Base-by-base conservation (phyloP, 2,329 filamentous ascomycete genomes). In the Pseudonectria buxi region DNA sequence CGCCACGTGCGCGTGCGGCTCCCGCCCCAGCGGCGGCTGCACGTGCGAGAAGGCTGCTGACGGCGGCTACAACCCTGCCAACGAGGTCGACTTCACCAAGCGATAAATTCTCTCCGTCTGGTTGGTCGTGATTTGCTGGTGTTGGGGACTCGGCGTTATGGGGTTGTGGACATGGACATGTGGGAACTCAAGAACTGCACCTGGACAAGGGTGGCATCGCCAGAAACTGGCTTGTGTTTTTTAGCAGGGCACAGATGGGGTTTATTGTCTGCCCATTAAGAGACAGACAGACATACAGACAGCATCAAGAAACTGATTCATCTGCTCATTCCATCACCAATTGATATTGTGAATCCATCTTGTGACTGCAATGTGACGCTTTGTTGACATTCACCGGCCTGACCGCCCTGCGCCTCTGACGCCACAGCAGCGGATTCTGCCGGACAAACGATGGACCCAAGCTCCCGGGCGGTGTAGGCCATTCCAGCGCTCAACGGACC, bases 41-140 rank as follows among this genome's bases (percentile, higher is more conserved):
- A 92, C 83, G n/a, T 95, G 88, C 59, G 82, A 87, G 62, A 89
- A 86, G 60, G 76, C 76, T 13, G 59, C 74, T 32, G 72, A 74
- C 47, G 73, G 77, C 35, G 75, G 75, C 26, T 70, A 72, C 39
- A 76, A 83, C 47, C 72, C 78, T 30, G 58, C 61, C 18, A 71
- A 82, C 49, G 89, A 95, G 76, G 85, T 75, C 32, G 89, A 95
- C 63, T 95, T 95, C 57, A 95, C 88, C 26, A 86, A 81, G 36
- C 78, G 37, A 41, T 49, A 40, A 40, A 46, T 14, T 25, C 14
- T 26, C 14, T 28, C 26, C n/a, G n/a, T n/a, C n/a, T n/a, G n/a
- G n/a, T n/a, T n/a, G n/a, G 15, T 15, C 18, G 22, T 34, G 14
- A 14, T 28, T 11, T 16, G n/a, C n/a, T n/a, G n/a, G n/a, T n/a